Evolutionary conservation across 1,284 basidiomycete genomes (phyloP), one percentile per base, ranked within the genome.

Genomic region (Moniliophthora roreri): DNA sequence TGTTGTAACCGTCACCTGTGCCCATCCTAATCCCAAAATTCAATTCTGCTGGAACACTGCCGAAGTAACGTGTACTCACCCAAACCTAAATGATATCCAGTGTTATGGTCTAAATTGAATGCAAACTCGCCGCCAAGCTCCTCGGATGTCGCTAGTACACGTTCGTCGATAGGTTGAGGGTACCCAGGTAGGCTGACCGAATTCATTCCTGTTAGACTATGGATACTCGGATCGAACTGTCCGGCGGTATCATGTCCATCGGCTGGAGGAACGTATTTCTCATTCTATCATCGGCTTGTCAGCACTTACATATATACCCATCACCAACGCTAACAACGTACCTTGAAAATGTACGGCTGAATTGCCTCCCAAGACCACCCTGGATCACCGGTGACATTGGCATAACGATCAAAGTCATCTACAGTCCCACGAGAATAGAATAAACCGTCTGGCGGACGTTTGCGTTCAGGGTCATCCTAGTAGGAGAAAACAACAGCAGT

Each of bases 141-240:
- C 21, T 42, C 21, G 15, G 49, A 24, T 1, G 56, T 48, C 20
- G 36, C 24, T 15, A 57, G 20, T 11, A 47, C 48, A 21, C 16
- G 34, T 11, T 32, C 28, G 32, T 54, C 48, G 10, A 58, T 48
- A 1, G 36, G 24, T 11, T 26, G 42, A 4, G 38, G 44, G 10
- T 37, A 50, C 7, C 55, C 47, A 4, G 52, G 45, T n/a, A 67
- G 59, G 24, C 57, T 66, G 37, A 66, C 63, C n/a, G 60, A 54
- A n/a, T 63, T 63, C 2, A 60, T 58, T 3, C 67, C 67, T 1
- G 53, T 53, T 36, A 62, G 59, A 10, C 64, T 59, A 23, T 68
- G 67, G 1, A 65, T 55, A 5, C 49, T 32, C 0, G 66, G 65
- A 46, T 68, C 52, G 46, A 59, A 67, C 53, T 67, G 57, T 3